Conservation (phyloP, 83 land plant species). For the Picea engelmannii region DNA sequence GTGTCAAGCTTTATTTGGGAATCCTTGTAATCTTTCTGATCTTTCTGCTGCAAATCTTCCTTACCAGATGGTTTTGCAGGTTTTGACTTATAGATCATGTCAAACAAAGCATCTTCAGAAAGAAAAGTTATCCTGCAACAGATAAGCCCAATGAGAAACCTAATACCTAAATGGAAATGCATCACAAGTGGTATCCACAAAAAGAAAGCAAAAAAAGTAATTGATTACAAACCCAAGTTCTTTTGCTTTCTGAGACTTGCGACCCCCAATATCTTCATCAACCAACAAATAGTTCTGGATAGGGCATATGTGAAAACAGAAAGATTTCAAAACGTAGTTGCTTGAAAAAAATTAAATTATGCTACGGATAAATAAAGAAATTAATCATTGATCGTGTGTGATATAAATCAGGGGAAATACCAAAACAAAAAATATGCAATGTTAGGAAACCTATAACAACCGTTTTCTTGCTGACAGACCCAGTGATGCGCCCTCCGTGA, state of each 20-base stretch:
- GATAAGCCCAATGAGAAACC: not conserved
- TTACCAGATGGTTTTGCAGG: constrained; percentile 28
- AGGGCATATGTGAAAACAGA: not conserved
- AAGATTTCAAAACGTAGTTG: constrained; percentile 3
- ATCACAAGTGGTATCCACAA: not conserved
- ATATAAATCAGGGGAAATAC: not conserved
- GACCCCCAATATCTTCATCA: constrained; percentile 97
- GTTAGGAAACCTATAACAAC: constrained; percentile 29
- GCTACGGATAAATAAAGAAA: not conserved
- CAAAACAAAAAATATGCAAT: not conserved
- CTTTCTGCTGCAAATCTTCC: constrained; percentile 29
- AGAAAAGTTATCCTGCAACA: constrained; percentile 65
- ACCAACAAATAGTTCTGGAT: constrained; percentile 82
- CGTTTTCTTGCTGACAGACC: constrained; percentile 98
- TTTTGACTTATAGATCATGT: constrained; percentile 82
- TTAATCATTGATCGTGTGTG: not conserved
- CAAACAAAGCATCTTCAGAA: constrained; percentile 96
- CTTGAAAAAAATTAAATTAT: not conserved
- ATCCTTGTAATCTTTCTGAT: constrained; percentile 17
- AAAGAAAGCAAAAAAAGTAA: not conserved
- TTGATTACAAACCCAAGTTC: constrained; percentile 75
- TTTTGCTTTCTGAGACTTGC: constrained; percentile 86
- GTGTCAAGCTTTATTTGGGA: constrained; percentile 9
- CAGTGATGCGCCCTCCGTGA: constrained; percentile 95
- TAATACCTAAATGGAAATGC: not conserved